Conservation (phyloP, 805 yeast species). For the Candida succiphila region DNA sequence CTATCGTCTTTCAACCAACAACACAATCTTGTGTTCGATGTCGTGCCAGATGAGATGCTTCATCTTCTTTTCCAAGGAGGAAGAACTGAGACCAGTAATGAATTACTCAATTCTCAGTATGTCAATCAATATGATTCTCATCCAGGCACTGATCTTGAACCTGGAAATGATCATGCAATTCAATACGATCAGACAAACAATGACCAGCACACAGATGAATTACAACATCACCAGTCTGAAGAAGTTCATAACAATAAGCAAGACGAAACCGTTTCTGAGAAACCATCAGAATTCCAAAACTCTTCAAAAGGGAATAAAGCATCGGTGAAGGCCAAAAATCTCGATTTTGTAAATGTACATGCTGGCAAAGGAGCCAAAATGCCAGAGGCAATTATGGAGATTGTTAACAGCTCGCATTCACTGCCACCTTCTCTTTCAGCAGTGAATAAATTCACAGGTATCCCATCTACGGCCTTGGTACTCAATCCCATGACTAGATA, state of each 20-base stretch:
- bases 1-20: not conserved
- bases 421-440: slow-evolving; percentile 35
- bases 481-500: slow-evolving; percentile 66
- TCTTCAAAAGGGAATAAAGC: not conserved
- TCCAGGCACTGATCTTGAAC: not conserved
- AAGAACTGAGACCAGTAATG: slow-evolving; percentile 7
- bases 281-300: not conserved
- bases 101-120: not conserved
- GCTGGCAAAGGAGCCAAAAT: slow-evolving; percentile 28
- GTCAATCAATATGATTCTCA: not conserved
- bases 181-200: not conserved
- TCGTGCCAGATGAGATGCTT: slow-evolving; percentile 34
- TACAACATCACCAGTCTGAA: not conserved
- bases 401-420: slow-evolving; percentile 25
- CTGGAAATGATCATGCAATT: not conserved
- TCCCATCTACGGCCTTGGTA: slow-evolving; percentile 50
- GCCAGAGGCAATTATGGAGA: slow-evolving; percentile 47
- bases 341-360: slow-evolving; percentile 17
- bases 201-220: not conserved
- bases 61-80: slow-evolving; percentile 44
- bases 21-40: slow-evolving; percentile 5
- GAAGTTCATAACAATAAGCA: not conserved
- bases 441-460: slow-evolving; percentile 21
- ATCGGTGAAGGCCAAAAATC: no score
- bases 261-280: no score